These are phyloP conservation scores for Ogataea dorogensis DNA, from an alignment of 805 yeast species.

Conservation along the genomic window DNA sequence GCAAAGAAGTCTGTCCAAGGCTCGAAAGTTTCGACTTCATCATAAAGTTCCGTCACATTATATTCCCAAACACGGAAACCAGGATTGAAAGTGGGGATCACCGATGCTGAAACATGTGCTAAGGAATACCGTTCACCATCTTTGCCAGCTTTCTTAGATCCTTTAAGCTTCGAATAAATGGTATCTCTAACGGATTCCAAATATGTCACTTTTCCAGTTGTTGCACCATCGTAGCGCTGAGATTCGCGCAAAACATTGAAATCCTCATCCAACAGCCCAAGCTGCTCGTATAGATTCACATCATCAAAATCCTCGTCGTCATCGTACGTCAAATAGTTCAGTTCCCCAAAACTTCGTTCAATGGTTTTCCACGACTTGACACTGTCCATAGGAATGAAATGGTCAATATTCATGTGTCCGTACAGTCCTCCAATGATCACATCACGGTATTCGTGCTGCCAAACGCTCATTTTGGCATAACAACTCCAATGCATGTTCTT, in stretches of 20 bases:
- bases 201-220: conserved; percentile 63
- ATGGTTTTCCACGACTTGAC: conserved; percentile 61
- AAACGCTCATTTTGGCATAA: conserved; percentile 69
- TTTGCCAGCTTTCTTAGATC: conserved; percentile 41
- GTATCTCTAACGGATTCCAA: conserved; percentile 56
- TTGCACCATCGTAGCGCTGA: conserved; percentile 57
- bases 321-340: conserved; percentile 19
- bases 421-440: conserved; percentile 78
- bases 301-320: conserved; percentile 28
- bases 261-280: conserved; percentile 29
- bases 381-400: conserved; percentile 75
- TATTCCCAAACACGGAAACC: conserved; percentile 86
- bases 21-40: conserved; percentile 25
- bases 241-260: conserved; percentile 17
- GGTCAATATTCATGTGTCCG: conserved; percentile 91
- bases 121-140: conserved; percentile 62
- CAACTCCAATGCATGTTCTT: conserved; percentile 76
- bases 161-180: conserved; percentile 50
- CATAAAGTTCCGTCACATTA: conserved; percentile 56
- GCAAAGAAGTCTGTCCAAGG: conserved; percentile 63
- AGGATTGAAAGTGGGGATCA: conserved; percentile 84
- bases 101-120: conserved; percentile 68
- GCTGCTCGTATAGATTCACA: conserved; percentile 18
- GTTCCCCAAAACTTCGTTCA: conserved; percentile 22
- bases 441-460: conserved; percentile 83